Evolutionary conservation across 306 rosid species (phyloP).

Genomic region (Rubus idaeus): DNA sequence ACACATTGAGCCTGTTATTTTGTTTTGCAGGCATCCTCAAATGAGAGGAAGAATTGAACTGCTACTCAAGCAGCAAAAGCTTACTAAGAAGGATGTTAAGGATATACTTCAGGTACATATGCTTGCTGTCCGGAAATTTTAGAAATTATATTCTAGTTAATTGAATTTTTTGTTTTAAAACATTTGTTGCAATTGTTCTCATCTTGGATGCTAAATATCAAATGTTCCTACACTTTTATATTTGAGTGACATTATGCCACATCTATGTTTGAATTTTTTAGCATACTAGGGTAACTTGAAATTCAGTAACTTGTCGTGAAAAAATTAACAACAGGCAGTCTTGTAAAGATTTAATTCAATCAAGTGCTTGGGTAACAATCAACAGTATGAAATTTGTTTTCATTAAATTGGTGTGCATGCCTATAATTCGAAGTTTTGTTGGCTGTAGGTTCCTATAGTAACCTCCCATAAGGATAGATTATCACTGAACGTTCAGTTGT

Average conservation of each 20-base stretch:
- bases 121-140: constrained; percentile 1
- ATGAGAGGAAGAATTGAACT: constrained; percentile 89
- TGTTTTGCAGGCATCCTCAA: constrained; percentile 57
- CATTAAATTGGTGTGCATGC: background rate
- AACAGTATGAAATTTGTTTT: background rate
- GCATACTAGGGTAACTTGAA: no score
- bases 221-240: background rate
- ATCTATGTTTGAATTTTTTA: background rate
- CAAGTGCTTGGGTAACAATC: background rate
- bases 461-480: background rate
- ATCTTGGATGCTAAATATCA: background rate
- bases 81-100: constrained; percentile 61
- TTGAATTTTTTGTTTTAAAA: background rate
- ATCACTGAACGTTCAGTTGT: background rate
- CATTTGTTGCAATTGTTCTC: background rate
- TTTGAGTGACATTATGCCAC: background rate
- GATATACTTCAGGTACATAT: constrained; percentile 77
- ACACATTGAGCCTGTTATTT: constrained; percentile 15
- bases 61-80: constrained; percentile 88
- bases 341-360: background rate
- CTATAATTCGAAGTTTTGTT: background rate
- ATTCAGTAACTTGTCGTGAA: background rate
- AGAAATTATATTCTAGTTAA: background rate
- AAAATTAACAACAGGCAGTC: background rate
- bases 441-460: background rate